Conservation (phyloP, 352 stramenopile genomes). For the Peronosclerospora sorghi region DNA sequence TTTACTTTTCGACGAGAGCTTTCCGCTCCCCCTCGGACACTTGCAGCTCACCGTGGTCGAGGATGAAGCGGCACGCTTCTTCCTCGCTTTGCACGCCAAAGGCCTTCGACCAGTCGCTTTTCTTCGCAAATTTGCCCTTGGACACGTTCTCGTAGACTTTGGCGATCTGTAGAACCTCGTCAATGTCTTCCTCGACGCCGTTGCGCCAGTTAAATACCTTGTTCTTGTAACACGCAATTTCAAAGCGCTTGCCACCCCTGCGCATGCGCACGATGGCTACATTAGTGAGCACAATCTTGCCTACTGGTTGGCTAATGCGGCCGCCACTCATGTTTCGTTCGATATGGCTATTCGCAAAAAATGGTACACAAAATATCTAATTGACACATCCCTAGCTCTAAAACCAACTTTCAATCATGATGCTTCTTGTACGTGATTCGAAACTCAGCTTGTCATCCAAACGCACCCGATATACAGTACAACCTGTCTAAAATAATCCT, state of each 20-base stretch:
- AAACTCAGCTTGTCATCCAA: too few species aligned
- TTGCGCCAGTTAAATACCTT: conserved; percentile 98
- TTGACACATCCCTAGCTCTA: too few species aligned
- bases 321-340: conserved; percentile 46
- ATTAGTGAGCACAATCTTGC: conserved; percentile 91
- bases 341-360: too few species aligned
- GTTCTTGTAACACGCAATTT: conserved; percentile 99
- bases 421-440: too few species aligned
- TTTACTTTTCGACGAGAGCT: conserved; percentile 85
- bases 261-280: conserved; percentile 94
- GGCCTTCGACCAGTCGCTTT: conserved; percentile 87
- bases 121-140: conserved; percentile 94
- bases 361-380: too few species aligned
- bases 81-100: conserved; percentile 91
- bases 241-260: conserved; percentile 93
- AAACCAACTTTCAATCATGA: too few species aligned
- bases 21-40: conserved; percentile 93
- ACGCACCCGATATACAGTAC: too few species aligned
- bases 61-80: conserved; percentile 88
- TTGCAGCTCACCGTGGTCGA: conserved; percentile 95
- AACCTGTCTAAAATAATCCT: too few species aligned
- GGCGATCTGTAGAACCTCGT: conserved; percentile 96
- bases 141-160: conserved; percentile 97
- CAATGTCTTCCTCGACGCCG: conserved; percentile 95
- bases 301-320: conserved; percentile 71